These are phyloP conservation scores for Musa schizocarpa DNA, from an alignment of 176 grass and related monocot genomes.

Conservation along the genomic window DNA sequence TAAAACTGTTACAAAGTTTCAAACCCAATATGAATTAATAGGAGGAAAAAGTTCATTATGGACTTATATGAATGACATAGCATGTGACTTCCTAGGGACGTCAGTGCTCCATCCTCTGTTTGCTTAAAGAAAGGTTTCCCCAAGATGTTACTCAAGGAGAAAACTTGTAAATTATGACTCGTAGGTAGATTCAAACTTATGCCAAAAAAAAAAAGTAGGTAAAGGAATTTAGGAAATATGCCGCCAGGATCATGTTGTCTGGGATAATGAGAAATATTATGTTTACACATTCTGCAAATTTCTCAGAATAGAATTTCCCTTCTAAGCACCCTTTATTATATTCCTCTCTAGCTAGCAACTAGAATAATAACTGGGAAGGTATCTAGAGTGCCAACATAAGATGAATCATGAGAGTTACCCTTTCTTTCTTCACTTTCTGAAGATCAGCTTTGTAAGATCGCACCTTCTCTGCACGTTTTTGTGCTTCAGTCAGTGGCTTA, in stretches of 20 bases:
- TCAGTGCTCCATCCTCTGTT: background rate
- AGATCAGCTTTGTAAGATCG: constrained; percentile 84
- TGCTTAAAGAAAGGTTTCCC: background rate
- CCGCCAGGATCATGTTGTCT: background rate
- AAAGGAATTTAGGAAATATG: background rate
- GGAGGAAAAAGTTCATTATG: background rate
- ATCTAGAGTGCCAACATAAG: background rate
- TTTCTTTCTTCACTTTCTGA: constrained; percentile 85
- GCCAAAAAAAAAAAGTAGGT: no score
- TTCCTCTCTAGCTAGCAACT: background rate
- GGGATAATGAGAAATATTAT: background rate
- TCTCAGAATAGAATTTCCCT: background rate
- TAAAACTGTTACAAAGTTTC: background rate
- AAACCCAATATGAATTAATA: background rate
- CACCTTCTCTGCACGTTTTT: constrained; percentile 90
- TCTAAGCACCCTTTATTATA: background rate
- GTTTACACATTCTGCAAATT: background rate
- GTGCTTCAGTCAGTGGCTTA: constrained; percentile 56
- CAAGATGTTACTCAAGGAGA: background rate
- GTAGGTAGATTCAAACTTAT: background rate
- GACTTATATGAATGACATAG: no score
- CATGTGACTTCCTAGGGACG: background rate
- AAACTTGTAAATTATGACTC: background rate
- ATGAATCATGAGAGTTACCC: constrained; percentile 31
- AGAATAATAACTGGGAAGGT: constrained; percentile 12